phyloP scores from a whole-genome alignment of 1,284 basidiomycete genomes.

The Amylostereum areolatum region DNA sequence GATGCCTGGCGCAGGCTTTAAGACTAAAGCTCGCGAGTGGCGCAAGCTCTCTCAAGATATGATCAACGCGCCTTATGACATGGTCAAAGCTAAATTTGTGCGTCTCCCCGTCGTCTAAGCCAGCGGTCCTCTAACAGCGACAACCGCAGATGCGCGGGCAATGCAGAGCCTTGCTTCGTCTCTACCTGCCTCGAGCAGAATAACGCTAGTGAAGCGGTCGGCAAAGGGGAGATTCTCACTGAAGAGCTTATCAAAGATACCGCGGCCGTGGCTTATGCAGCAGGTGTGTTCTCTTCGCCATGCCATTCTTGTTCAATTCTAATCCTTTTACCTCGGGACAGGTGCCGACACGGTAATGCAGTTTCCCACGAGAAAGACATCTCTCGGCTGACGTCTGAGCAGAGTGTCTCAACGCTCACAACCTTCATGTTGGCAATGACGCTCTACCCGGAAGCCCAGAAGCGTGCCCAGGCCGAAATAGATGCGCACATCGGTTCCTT shows the following conservation, averaged over 20 bases:
- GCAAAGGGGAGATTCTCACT: constrained; percentile 11
- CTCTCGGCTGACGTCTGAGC: neutral
- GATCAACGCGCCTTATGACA: constrained; percentile 13
- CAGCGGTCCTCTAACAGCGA: too few species aligned
- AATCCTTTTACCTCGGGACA: neutral
- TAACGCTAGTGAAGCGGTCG: neutral
- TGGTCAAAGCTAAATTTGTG: constrained; percentile 14
- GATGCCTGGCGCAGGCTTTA: constrained; percentile 17
- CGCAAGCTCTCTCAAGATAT: constrained; percentile 11
- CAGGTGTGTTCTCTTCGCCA: constrained; percentile 3
- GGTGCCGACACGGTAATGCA: constrained; percentile 14
- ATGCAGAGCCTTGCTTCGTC: constrained; percentile 12
- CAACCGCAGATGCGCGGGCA: neutral
- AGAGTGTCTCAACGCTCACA: constrained; percentile 37
- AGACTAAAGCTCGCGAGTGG: constrained; percentile 13
- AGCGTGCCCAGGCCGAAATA: constrained; percentile 34
- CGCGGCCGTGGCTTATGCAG: constrained; percentile 13
- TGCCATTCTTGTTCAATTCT: too few species aligned
- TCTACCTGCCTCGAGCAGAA: constrained; percentile 12
- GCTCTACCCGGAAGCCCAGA: constrained; percentile 31
- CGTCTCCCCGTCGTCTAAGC: neutral
- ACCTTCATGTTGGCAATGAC: constrained; percentile 35
- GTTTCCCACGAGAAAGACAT: neutral
- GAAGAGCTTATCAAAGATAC: constrained; percentile 15
- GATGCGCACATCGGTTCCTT: constrained; percentile 30